Evolutionary conservation across 2,329 filamentous ascomycete genomes (phyloP).

Genomic region (Aspergillus pseudoviridinutans): DNA sequence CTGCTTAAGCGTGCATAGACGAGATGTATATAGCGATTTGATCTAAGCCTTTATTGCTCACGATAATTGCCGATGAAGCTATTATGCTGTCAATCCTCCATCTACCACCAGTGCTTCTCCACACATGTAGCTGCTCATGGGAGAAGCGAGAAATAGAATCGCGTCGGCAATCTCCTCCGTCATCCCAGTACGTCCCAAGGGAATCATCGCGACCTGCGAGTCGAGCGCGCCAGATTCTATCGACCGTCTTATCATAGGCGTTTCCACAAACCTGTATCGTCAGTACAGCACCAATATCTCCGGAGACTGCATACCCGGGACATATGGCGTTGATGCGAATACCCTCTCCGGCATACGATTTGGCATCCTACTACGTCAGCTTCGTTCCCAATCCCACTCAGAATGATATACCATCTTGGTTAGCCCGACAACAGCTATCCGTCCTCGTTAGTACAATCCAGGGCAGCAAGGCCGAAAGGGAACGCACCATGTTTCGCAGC

Average conservation of each 20-base stretch:
- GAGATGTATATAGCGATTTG: constrained; percentile 8
- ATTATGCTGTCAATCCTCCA: constrained; percentile 22
- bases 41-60: not conserved
- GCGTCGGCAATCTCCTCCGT: constrained; percentile 54
- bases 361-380: constrained; percentile 32
- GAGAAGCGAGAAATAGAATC: constrained; percentile 43
- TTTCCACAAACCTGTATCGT: constrained; percentile 19
- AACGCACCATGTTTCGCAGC: constrained; percentile 23
- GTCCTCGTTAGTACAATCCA: not conserved
- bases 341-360: constrained; percentile 47
- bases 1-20: not conserved
- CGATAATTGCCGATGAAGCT: not conserved
- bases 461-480: not conserved
- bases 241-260: constrained; percentile 17
- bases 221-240: constrained; percentile 15
- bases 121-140: constrained; percentile 44
- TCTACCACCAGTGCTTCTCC: constrained; percentile 29
- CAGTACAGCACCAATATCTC: not conserved
- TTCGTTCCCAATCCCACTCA: not conserved
- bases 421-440: constrained; percentile 20
- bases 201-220: constrained; percentile 43
- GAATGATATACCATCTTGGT: constrained; percentile 17
- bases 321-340: constrained; percentile 61
- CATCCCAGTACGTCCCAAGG: constrained; percentile 45
- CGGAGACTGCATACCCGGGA: constrained; percentile 40